A percentile compares a stretch with the other conserved stretches of the same genome.
Conservation (phyloP, 768 basidiomycete genomes). For the Dentipellis sp. region DNA sequence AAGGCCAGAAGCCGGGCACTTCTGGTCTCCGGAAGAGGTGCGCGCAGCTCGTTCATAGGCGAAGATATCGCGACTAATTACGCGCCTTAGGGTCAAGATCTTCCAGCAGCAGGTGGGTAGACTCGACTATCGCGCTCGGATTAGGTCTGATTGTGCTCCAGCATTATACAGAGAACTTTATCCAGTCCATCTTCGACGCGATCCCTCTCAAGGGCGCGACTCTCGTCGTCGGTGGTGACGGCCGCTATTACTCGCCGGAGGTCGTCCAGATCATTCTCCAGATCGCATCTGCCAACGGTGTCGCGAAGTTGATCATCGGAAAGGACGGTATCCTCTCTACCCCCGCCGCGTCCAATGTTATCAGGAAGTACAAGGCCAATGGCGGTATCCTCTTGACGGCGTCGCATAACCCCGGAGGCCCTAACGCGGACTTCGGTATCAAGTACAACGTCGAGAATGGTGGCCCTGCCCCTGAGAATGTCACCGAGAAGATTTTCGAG, state of each 20-base stretch:
- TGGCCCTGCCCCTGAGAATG: slow-evolving; percentile 91
- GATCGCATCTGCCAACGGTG: slow-evolving; percentile 92
- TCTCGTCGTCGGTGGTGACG: slow-evolving; percentile 95
- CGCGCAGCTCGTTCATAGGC: slow-evolving; percentile 10
- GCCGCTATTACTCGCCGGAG: slow-evolving; percentile 84
- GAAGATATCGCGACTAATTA: slow-evolving; percentile 2
- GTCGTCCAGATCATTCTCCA: slow-evolving; percentile 86
- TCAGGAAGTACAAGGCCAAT: slow-evolving; percentile 91
- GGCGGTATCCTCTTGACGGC: slow-evolving; percentile 97
- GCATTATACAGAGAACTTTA: slow-evolving; percentile 99
- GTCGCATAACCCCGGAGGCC: slow-evolving; percentile 96
- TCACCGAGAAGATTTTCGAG: slow-evolving; percentile 94
- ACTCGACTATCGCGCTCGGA: background rate
- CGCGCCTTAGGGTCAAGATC: slow-evolving; percentile 72
- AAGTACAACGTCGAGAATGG: slow-evolving; percentile 99
- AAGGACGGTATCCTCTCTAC: slow-evolving; percentile 91
- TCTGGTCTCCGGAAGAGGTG: slow-evolving; percentile 96
- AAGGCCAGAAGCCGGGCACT: slow-evolving; percentile 95
- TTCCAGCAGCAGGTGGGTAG: slow-evolving; percentile 86
- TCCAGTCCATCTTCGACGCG: slow-evolving; percentile 89
- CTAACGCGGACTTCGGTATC: slow-evolving; percentile 98
- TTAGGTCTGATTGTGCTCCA: slow-evolving; percentile 13
- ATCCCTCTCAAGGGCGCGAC: slow-evolving; percentile 75
- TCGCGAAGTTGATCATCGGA: slow-evolving; percentile 87
- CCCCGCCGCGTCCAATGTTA: slow-evolving; percentile 92